Base-by-base conservation (phyloP, 1,284 basidiomycete species). In the Trichosporon faecale region DNA sequence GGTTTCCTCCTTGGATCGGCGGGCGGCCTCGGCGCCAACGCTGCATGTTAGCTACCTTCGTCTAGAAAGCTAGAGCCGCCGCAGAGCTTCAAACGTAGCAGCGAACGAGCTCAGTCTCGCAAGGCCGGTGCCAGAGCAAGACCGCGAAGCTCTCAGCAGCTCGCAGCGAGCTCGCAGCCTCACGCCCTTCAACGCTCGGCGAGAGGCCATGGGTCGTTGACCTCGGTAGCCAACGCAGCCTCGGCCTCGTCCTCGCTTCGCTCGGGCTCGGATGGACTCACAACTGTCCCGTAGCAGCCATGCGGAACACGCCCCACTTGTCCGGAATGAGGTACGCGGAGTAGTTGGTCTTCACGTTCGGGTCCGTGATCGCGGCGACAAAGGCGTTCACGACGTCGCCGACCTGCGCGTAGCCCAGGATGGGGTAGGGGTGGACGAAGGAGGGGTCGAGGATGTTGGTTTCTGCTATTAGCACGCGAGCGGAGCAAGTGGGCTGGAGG, bases 381-480 rank as follows among this genome's bases (percentile, higher is more conserved):
- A 73, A 73, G 12, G 72, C 72, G 12, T 70, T 18, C 16, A 67
- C 66, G 31, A 73, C 72, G 64, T 73, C 72, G 68, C 67, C 64
- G 60, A 73, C 31, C 64, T 70, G 49, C 25, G 72, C 72, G 33
- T 25, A 73, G 1, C 72, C 72, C 4, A 73, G 64, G 21, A n/a
- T 18, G 9, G 72, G 72, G 57, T 66, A 35, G 23, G 72, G 72
- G 72, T 73, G 72, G 9, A 73, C 72, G 63, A 73, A 73, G 66
- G 66, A 61, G 4, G 37, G 11, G 21, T 46, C 29, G 64, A 73
- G 65, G 61, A 73, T 73, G 57, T 60, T 65, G n/a, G 72, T 73
- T 37, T 73, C 71, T 72, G 64, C 0, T 0, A 49, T 69, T 27
- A 64, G 68, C 60, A 7, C 25, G 1, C 27, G 57, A n/a, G 18